A percentile compares a stretch with the other conserved stretches of the same genome.
These are phyloP conservation scores for Fusarium sp. DNA, from an alignment of 2,329 filamentous ascomycete species.

Conservation along the genomic window DNA sequence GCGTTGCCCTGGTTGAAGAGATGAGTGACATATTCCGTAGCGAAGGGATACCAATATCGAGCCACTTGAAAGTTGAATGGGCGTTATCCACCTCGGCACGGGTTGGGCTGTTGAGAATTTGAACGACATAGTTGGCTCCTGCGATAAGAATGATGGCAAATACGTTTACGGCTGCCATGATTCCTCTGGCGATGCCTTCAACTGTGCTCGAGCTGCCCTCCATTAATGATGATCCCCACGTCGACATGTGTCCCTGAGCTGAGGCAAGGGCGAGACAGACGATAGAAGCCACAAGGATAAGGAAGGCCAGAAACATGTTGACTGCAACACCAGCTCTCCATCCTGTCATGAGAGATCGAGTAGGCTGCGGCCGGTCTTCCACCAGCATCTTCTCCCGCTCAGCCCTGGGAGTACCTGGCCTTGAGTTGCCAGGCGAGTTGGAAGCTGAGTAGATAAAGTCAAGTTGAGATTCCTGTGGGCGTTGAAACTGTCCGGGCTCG, in stretches of 20 bases:
- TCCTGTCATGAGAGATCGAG: conserved; percentile 50
- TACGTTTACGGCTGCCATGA: conserved; percentile 59
- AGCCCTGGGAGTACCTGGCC: conserved; percentile 37
- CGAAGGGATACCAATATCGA: conserved; percentile 66
- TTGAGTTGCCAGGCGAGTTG: conserved; percentile 27
- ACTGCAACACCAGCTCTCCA: conserved; percentile 62
- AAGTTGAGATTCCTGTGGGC: conserved; percentile 27
- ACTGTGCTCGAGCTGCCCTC: conserved; percentile 53
- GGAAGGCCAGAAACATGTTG: conserved; percentile 54
- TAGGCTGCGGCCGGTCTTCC: conserved; percentile 39
- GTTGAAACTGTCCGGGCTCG: conserved; percentile 40
- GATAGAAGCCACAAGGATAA: conserved; percentile 53
- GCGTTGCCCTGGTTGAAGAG: conserved; percentile 52
- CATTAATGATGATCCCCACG: conserved; percentile 52
- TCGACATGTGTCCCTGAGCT: conserved; percentile 48
- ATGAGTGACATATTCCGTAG: conserved; percentile 61
- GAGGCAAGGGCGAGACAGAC: conserved; percentile 54
- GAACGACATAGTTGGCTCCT: conserved; percentile 64
- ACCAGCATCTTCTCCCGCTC: conserved; percentile 44
- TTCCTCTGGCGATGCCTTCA: conserved; percentile 52
- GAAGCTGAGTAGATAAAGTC: conserved; percentile 21
- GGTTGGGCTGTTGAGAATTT: conserved; percentile 66
- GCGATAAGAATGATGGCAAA: conserved; percentile 57
- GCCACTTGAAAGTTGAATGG: conserved; percentile 59
- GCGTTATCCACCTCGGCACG: conserved; percentile 60